These are phyloP conservation scores for Rubus parviflorus DNA, from an alignment of 306 rosid genomes.

Conservation along the genomic window DNA sequence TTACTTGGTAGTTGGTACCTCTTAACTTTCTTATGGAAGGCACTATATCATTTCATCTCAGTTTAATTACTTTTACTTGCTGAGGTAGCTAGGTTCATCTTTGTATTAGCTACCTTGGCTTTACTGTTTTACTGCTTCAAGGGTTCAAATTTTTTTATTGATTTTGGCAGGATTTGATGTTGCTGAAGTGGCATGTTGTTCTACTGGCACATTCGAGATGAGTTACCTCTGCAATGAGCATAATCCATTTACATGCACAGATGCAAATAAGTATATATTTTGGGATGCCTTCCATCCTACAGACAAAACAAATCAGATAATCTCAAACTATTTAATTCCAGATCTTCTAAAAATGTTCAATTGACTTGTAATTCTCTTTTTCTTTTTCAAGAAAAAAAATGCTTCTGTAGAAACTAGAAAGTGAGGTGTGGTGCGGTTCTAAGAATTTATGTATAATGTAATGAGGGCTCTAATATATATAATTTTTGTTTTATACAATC, in stretches of 20 bases:
- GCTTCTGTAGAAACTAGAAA: background rate
- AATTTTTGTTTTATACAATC: background rate
- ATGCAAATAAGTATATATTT: slow-evolving; percentile 70
- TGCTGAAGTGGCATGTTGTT: slow-evolving; percentile 73
- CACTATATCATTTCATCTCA: background rate
- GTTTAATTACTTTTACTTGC: background rate
- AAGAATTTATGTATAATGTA: too few relatives aligned
- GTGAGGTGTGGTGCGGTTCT: background rate
- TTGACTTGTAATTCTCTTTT: background rate
- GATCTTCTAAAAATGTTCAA: slow-evolving; percentile 19
- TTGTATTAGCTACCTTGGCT: background rate
- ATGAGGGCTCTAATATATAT: background rate
- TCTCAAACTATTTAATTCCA: slow-evolving; percentile 19
- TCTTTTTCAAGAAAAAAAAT: background rate
- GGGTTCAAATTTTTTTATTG: background rate
- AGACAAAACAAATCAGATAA: slow-evolving; percentile 46
- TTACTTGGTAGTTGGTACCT: background rate
- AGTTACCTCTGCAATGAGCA: slow-evolving; percentile 73
- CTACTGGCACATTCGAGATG: slow-evolving; percentile 86
- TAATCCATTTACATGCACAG: slow-evolving; percentile 54
- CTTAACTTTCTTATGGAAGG: background rate
- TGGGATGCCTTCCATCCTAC: slow-evolving; percentile 66
- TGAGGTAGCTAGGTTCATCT: background rate
- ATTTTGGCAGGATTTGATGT: slow-evolving; percentile 58
- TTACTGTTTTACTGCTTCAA: background rate